Base-by-base conservation (phyloP, 192 early-diverging fungal species). In the Oehlia diaphana region DNA sequence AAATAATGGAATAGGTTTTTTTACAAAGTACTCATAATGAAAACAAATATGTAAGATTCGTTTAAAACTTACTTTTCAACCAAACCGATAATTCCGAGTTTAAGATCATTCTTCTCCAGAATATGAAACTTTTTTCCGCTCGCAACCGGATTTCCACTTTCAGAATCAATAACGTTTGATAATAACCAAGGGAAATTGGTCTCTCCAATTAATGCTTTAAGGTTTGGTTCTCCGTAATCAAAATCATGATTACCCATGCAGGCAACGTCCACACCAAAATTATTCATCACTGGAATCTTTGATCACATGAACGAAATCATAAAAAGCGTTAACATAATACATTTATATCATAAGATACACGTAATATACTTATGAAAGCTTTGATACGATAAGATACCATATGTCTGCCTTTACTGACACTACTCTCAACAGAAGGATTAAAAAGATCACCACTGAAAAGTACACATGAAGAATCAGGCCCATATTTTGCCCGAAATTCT, bases 161-260 rank as follows among this genome's bases (percentile, higher is more conserved):
- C 81, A 3, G 50, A 73, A 79, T 91, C 84, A 0, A 87, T 73
- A 58, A 94, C 85, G 76, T 94, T 94, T n/a, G 90, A 89, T 16
- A 92, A 73, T 9, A 94, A 37, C 92, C 92, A 94, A 9, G 92
- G 91, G 79, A 93, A 94, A 65, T 90, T 92, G 74, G 88, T 89
- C 26, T 79, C 71, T 9, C 39, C 13, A 39, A 89, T 81, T 44
- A 92, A 81, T 31, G 62, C 71, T 65, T 88, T 86, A 44, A 92
- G 80, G 12, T 80, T 83, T 37, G 88, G 86, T 1, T 91, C 74
- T 6, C 92, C 92, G 65, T 92, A 92, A 83, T 94, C 92, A 84
- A 92, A 92, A 82, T 92, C 91, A 83, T 92, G 92, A 86, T 94
- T 94, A n/a, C 92, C 92, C 33, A 89, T 78, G 28, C 87, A 87